Evolutionary conservation across 176 grass and related monocot species (phyloP).

Genomic region (Carex kokanica): DNA sequence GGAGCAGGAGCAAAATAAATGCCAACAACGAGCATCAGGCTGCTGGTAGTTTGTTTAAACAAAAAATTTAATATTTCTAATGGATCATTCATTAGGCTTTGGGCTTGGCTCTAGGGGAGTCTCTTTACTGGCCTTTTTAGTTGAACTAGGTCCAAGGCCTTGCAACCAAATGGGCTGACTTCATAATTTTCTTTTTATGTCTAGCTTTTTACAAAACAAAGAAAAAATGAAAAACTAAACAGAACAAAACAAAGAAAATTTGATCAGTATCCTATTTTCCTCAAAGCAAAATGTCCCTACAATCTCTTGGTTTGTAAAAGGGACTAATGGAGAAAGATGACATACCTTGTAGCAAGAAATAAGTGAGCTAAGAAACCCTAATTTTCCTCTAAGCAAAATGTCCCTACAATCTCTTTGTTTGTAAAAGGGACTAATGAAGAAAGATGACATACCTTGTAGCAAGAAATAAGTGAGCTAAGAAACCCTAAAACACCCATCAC

Average conservation of each 20-base stretch:
- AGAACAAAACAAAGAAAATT: not conserved
- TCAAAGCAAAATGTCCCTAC: not conserved
- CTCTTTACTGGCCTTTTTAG: not conserved
- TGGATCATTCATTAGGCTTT: not conserved
- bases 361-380: slow-evolving; percentile 27
- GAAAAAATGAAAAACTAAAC: not conserved
- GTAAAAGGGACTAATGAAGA: not conserved
- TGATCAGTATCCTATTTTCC: not conserved
- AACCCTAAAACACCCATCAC: slow-evolving; percentile 14
- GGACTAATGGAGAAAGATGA: not conserved
- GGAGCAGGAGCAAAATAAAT: not conserved
- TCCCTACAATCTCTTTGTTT: not conserved
- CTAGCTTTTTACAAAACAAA: not conserved
- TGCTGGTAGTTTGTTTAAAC: not conserved
- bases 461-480: slow-evolving; percentile 31
- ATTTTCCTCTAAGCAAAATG: too few species aligned
- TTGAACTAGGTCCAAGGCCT: not conserved
- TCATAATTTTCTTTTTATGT: not conserved
- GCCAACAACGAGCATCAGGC: not conserved
- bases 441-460: slow-evolving; percentile 25
- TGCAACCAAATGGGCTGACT: not conserved
- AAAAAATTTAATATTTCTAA: not conserved
- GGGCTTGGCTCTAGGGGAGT: not conserved
- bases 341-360: slow-evolving; percentile 31
- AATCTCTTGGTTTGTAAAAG: not conserved